Evolutionary conservation across 1,284 basidiomycete species (phyloP), one percentile per base, ranked within the genome.

Genomic region (Wolfiporia cocos): DNA sequence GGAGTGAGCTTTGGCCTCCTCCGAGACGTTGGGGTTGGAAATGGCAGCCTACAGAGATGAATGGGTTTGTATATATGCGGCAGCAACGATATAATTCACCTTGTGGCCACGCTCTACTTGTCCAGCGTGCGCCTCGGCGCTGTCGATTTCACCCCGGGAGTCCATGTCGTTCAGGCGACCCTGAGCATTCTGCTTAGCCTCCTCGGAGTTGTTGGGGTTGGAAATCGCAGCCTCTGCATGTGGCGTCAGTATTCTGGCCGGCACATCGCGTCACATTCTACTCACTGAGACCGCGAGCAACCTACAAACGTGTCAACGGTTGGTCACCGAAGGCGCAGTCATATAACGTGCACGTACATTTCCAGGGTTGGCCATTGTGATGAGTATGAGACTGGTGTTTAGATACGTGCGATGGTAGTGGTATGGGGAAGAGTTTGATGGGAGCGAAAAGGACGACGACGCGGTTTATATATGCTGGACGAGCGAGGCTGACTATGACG

Each of bases 1-100:
- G 24, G 73, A 73, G 40, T 66, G 63, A 29, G 62, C 53, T 50
- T 75, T 75, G 3, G 71, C 68, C 37, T 69, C 66, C 2, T 68
- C 62, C 9, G 71, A 71, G 28, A 66, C 62, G 10, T 63, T 63
- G 4, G 68, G 68, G 53, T 75, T 75, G 39, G 62, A 56, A 12
- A 69, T 48, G 24, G 61, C 52, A 10, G 65, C 67, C 51, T 52
- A 9, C 15, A 20, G 21, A 19, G 5, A 21, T 7, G 49, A 23
- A n/a, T 17, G 11, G 12, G 15, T n/a, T 5, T 12, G 19, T 21
- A 7, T 5, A 28, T 2, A 18, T 14, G 24, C 7, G 10, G 10
- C 17, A n/a, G 2, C 7, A 2, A 41, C 3, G 15, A 22, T 10
- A 9, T 20, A 24, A 17, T 31, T 7, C 0, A 48, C 49, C 49